Base-by-base conservation (phyloP, 2,329 filamentous ascomycete genomes). In the Curvularia spicifera region DNA sequence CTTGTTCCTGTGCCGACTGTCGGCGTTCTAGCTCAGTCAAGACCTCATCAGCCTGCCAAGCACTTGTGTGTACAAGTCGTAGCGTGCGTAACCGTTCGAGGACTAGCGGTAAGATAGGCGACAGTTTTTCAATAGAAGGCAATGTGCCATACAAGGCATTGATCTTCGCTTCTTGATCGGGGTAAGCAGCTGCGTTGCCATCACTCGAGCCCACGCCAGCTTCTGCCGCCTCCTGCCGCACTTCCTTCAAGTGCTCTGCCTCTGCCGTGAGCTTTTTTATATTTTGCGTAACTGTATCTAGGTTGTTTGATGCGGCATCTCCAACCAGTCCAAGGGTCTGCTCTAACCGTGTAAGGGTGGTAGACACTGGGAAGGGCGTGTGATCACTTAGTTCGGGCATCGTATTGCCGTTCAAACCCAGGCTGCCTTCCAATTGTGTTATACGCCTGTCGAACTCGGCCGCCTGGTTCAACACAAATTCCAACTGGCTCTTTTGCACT, bases 141-240 rank as follows among this genome's bases (percentile, higher is more conserved):
- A 99, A 81, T 3, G 92, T 91, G 1, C 91, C 90, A 77, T 97
- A 97, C 5, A 99, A 85, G 1, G 93, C 91, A 65, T 96, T 95
- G 74, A 99, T 90, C 75, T 97, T 97, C 52, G 91, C 84, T 40
- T 88, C 84, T 68, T 96, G 90, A 68, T 96, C 92, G 8, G 83
- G 82, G 56, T 89, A 83, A 53, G 73, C 53, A 44, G 66, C 45
- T 1, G 54, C 48, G 26, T 65, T 67, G 45, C n/a, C 51, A 10
- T 70, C 68, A 13, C 57, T 52, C 20, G 29, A 43, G 10, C 44
- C 50, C 5, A 51, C 43, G 10, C 55, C 52, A 44, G 60, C 53
- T 26, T 66, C 65, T 46, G 65, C 65, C 37, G 67, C 68, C 45
- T 75, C 71, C 22, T 64, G 55, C 37, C 75, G 73, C 4, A 74